phyloP scores from a whole-genome alignment of 768 basidiomycete genomes.

The Suillus placidus region DNA sequence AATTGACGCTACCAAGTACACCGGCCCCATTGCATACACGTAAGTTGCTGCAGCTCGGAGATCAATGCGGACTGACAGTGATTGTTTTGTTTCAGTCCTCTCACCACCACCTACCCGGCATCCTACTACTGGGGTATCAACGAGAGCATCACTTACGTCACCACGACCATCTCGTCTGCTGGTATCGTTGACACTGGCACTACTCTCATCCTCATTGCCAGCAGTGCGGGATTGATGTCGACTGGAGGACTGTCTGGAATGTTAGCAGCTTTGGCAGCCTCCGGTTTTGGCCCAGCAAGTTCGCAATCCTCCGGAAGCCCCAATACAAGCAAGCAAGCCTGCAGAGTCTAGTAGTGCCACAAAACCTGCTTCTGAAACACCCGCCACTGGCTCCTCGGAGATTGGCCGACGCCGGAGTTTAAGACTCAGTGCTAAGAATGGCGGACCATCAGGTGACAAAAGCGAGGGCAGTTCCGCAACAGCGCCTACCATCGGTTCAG shows the following conservation, averaged over 20 bases:
- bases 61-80: too few species aligned
- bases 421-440: conserved; percentile 74
- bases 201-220: too few species aligned
- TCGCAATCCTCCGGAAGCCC: conserved; percentile 38
- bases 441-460: conserved; percentile 22
- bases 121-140: too few species aligned
- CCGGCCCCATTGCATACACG: too few species aligned
- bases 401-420: conserved; percentile 77
- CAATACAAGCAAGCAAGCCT: conserved; percentile 28
- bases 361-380: conserved; percentile 28
- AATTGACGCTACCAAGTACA: too few species aligned
- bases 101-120: too few species aligned
- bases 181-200: too few species aligned
- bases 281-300: conserved; percentile 61
- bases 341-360: conserved; percentile 29
- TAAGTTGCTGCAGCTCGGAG: too few species aligned
- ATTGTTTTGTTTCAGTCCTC: too few species aligned
- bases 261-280: conserved; percentile 86
- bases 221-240: conserved; percentile 68
- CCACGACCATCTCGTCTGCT: too few species aligned
- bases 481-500: conserved; percentile 18
- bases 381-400: conserved; percentile 40
- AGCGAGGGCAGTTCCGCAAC: conserved; percentile 20
- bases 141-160: too few species aligned
- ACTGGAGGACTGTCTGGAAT: conserved; percentile 77